A percentile compares a stretch with the other conserved stretches of the same genome.
These are phyloP conservation scores for Teratosphaeria destructans DNA, from an alignment of 2,329 filamentous ascomycete genomes.

Conservation along the genomic window DNA sequence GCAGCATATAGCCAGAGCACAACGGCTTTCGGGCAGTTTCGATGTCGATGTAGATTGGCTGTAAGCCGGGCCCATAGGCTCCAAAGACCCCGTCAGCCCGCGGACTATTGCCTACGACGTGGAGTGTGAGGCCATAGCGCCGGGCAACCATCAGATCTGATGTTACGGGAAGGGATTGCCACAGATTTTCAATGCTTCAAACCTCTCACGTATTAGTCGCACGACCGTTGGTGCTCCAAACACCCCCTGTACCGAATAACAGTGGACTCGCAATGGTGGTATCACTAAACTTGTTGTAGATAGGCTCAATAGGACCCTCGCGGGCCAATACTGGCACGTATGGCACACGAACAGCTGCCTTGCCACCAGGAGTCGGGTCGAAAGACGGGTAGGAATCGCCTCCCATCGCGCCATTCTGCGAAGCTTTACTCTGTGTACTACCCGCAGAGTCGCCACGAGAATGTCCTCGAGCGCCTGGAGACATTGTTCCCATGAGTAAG, in stretches of 20 bases:
- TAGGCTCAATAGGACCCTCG: background rate
- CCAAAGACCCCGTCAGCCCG: too few species aligned
- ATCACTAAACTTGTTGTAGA: slow-evolving; percentile 10
- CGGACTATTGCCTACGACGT: too few species aligned
- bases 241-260: slow-evolving; percentile 30
- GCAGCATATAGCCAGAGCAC: too few species aligned
- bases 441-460: slow-evolving; percentile 34
- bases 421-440: slow-evolving; percentile 29
- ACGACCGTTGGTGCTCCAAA: slow-evolving; percentile 23
- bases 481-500: slow-evolving; percentile 17
- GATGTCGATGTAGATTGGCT: too few species aligned
- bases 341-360: slow-evolving; percentile 5
- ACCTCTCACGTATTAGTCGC: background rate
- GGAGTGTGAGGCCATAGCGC: too few species aligned
- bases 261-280: slow-evolving; percentile 31
- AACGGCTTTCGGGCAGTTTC: too few species aligned
- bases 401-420: slow-evolving; percentile 13
- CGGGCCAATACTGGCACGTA: slow-evolving; percentile 2
- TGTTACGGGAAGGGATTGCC: too few species aligned
- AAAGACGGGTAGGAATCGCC: slow-evolving; percentile 17
- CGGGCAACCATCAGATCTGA: too few species aligned
- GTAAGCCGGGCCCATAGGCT: too few species aligned
- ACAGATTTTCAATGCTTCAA: background rate
- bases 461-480: slow-evolving; percentile 20
- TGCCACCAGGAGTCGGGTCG: slow-evolving; percentile 10